These are phyloP conservation scores for Cyberlindnera mississippiensis DNA, from an alignment of 805 yeast species.

Conservation along the genomic window DNA sequence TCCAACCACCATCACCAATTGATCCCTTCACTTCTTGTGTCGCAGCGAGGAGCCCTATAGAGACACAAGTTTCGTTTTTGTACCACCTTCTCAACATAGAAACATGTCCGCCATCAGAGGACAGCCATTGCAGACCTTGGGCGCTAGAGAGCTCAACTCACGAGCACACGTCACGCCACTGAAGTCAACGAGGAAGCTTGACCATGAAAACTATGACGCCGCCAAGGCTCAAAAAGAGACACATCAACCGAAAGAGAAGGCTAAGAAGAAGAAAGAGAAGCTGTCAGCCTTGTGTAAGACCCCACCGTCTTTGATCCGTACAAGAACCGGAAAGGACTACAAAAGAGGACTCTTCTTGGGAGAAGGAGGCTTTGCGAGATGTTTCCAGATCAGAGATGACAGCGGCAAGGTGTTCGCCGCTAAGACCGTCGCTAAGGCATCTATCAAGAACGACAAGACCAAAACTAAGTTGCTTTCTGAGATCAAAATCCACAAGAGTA, in stretches of 20 bases:
- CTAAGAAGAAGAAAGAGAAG: slow-evolving; percentile 81
- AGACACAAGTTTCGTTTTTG: slow-evolving; percentile 3
- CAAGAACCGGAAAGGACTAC: slow-evolving; percentile 82
- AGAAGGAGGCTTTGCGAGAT: slow-evolving; percentile 98
- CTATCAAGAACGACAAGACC: slow-evolving; percentile 87
- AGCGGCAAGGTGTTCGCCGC: slow-evolving; percentile 89
- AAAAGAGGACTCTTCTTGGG: slow-evolving; percentile 89
- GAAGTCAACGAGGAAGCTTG: slow-evolving; percentile 28
- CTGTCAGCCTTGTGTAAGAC: slow-evolving; percentile 89
- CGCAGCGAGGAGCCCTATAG: too few relatives aligned
- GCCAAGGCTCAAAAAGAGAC: slow-evolving; percentile 15
- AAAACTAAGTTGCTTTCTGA: slow-evolving; percentile 80
- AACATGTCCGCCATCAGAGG: slow-evolving; percentile 33
- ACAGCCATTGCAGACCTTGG: slow-evolving; percentile 38
- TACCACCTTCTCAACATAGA: slow-evolving; percentile 1
- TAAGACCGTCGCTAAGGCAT: slow-evolving; percentile 94
- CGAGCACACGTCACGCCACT: slow-evolving; percentile 29
- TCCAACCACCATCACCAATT: too few relatives aligned
- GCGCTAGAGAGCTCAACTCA: slow-evolving; percentile 31
- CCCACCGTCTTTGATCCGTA: slow-evolving; percentile 90
- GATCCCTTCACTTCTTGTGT: too few relatives aligned
- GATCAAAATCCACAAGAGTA: slow-evolving; percentile 88
- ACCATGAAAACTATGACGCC: slow-evolving; percentile 14
- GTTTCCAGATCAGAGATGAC: slow-evolving; percentile 94
- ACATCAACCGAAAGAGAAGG: slow-evolving; percentile 29